Percentiles rank a stretch among this genome's conserved stretches.
phyloP scores from a whole-genome alignment of 345 rosid genomes.

The Mercurialis annua region DNA sequence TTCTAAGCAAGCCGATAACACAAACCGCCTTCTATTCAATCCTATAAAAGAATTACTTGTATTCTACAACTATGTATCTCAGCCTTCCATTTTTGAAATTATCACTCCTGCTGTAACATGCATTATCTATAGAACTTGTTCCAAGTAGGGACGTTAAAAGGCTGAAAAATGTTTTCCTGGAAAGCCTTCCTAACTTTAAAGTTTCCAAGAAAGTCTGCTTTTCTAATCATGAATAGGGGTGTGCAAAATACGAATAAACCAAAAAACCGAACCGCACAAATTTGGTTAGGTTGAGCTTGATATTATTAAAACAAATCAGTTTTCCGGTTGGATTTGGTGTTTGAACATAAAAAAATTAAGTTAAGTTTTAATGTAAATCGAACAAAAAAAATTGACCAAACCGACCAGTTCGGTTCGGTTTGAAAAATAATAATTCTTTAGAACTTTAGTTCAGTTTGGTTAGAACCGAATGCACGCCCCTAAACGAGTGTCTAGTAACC shows the following conservation, averaged over 20 bases:
- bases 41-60: slow-evolving; percentile 9
- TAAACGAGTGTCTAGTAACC: too few species aligned
- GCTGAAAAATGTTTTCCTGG: not conserved
- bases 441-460: too few species aligned
- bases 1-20: slow-evolving; percentile 10
- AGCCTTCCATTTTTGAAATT: slow-evolving; percentile 15
- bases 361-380: too few species aligned
- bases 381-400: too few species aligned
- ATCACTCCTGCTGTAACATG: not conserved
- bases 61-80: slow-evolving; percentile 17
- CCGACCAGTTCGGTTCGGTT: too few species aligned
- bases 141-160: not conserved
- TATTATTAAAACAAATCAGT: too few species aligned
- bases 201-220: not conserved
- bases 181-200: not conserved
- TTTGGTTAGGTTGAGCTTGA: too few species aligned
- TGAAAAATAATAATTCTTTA: too few species aligned
- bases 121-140: not conserved
- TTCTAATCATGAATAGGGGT: not conserved
- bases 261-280: too few species aligned
- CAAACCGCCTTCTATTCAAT: slow-evolving; percentile 10
- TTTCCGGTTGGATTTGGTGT: too few species aligned
- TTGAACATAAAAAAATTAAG: too few species aligned
- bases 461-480: too few species aligned
- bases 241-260: not conserved